Evolutionary conservation across 2,329 filamentous ascomycete genomes (phyloP).

Genomic region (Pestalotiopsis sp.): DNA sequence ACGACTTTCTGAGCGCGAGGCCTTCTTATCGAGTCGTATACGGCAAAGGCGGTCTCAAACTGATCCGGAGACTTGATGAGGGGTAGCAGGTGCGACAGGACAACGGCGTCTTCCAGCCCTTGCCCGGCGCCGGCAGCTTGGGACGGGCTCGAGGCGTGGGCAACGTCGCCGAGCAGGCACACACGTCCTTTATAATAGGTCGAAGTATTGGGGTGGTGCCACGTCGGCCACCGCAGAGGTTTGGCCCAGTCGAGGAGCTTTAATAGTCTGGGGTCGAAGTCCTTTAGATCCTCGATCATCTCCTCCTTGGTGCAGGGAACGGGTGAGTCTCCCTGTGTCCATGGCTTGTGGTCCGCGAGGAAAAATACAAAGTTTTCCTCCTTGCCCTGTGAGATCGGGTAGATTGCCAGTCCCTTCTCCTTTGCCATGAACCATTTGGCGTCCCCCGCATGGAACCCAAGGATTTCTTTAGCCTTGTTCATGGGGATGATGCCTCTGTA

Average conservation of each 20-base stretch:
- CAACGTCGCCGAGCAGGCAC: conserved; percentile 29
- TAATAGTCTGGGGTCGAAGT: conserved; percentile 24
- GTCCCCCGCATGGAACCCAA: conserved; percentile 29
- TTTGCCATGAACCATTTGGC: conserved; percentile 30
- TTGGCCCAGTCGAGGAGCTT: conserved; percentile 27
- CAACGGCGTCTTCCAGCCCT: conserved; percentile 29
- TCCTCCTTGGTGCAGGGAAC: conserved; percentile 27
- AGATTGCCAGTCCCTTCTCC: conserved; percentile 24
- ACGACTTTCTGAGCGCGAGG: conserved; percentile 34
- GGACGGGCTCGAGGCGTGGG: conserved; percentile 27
- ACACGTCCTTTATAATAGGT: conserved; percentile 25
- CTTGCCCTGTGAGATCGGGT: conserved; percentile 28
- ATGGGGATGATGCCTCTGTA: conserved; percentile 34
- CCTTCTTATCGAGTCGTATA: conserved; percentile 31
- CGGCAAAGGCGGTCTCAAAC: conserved; percentile 25
- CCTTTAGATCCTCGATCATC: conserved; percentile 27
- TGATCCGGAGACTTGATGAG: conserved; percentile 21
- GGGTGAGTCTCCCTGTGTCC: conserved; percentile 23
- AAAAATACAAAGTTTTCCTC: conserved; percentile 30
- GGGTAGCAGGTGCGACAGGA: conserved; percentile 26
- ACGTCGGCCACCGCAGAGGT: conserved; percentile 26
- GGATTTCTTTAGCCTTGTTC: conserved; percentile 24
- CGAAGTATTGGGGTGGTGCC: conserved; percentile 28
- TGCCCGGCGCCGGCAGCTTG: conserved; percentile 30
- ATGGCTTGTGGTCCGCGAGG: conserved; percentile 19